Evolutionary conservation across 495 filamentous ascomycete genomes (phyloP).

Genomic region (Tuber calosporum): DNA sequence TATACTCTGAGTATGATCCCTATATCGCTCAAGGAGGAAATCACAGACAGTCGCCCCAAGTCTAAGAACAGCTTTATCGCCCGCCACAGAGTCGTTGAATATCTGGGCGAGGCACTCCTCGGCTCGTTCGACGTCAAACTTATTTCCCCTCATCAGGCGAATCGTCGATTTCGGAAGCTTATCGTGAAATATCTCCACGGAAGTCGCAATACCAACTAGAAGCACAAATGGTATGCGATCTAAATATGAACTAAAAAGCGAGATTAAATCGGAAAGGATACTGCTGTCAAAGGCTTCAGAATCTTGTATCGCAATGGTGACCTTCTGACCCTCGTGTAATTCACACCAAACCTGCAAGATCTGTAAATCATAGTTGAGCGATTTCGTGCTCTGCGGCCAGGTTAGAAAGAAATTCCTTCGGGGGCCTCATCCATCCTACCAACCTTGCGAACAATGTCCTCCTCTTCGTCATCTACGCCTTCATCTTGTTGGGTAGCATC

Average conservation of each 20-base stretch:
- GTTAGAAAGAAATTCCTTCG: background rate
- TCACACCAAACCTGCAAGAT: conserved; percentile 56
- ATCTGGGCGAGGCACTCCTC: conserved; percentile 69
- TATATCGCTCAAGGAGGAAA: conserved; percentile 66
- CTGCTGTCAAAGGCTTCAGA: conserved; percentile 82
- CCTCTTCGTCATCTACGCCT: conserved; percentile 48
- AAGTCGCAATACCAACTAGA: conserved; percentile 83
- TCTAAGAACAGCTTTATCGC: conserved; percentile 52
- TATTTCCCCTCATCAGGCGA: conserved; percentile 61
- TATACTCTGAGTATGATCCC: conserved; percentile 79
- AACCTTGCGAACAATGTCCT: conserved; percentile 47
- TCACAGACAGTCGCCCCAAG: conserved; percentile 61
- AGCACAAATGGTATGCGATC: conserved; percentile 85
- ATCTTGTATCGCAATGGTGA: conserved; percentile 76
- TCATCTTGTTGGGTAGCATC: conserved; percentile 56
- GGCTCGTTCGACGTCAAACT: conserved; percentile 77
- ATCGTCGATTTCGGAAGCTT: conserved; percentile 70
- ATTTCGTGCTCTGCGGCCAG: conserved; percentile 44
- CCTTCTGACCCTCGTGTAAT: conserved; percentile 54
- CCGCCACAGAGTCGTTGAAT: conserved; percentile 60
- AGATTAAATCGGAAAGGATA: conserved; percentile 71
- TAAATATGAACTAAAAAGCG: conserved; percentile 73
- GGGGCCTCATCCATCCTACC: conserved; percentile 43
- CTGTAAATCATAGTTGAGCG: conserved; percentile 86
- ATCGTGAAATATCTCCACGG: conserved; percentile 78